phyloP scores from a whole-genome alignment of 2,329 filamentous ascomycete species.

The Sphaerostilbella broomeana region DNA sequence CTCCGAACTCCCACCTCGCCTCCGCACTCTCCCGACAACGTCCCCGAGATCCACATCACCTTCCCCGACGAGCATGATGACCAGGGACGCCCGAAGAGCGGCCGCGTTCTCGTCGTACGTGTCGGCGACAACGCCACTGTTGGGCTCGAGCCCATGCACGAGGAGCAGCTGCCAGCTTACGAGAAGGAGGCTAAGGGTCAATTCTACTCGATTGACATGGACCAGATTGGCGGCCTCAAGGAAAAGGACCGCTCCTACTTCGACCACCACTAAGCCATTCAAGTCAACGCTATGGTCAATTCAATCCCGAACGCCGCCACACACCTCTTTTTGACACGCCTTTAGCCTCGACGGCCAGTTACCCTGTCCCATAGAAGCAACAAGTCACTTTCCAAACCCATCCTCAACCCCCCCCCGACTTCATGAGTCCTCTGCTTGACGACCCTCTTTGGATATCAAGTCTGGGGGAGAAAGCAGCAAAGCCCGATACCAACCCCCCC shows the following conservation, averaged over 20 bases:
- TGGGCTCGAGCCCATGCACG: constrained; percentile 80
- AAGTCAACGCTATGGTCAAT: too few species aligned
- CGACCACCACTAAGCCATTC: constrained; percentile 23
- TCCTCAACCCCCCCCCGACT: too few species aligned
- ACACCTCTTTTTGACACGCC: too few species aligned
- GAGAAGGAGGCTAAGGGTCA: constrained; percentile 70
- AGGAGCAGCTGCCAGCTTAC: constrained; percentile 78
- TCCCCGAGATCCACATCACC: constrained; percentile 96
- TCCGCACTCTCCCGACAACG: constrained; percentile 70
- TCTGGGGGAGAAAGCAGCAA: constrained; percentile 7
- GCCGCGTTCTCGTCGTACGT: constrained; percentile 83
- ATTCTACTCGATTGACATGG: constrained; percentile 91
- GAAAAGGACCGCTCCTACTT: constrained; percentile 62
- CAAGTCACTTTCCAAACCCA: background rate
- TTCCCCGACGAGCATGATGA: constrained; percentile 95
- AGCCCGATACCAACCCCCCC: constrained; percentile 13
- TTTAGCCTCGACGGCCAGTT: too few species aligned
- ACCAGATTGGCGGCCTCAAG: constrained; percentile 87
- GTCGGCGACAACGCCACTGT: constrained; percentile 81
- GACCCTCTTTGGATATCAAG: constrained; percentile 14
- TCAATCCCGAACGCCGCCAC: too few species aligned
- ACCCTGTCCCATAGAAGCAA: too few species aligned
- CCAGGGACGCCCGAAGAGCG: constrained; percentile 70
- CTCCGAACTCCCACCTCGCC: constrained; percentile 69
- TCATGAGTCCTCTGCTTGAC: constrained; percentile 13